Evolutionary conservation across 257 asterid species (phyloP).

Genomic region (Leptodermis oblonga): DNA sequence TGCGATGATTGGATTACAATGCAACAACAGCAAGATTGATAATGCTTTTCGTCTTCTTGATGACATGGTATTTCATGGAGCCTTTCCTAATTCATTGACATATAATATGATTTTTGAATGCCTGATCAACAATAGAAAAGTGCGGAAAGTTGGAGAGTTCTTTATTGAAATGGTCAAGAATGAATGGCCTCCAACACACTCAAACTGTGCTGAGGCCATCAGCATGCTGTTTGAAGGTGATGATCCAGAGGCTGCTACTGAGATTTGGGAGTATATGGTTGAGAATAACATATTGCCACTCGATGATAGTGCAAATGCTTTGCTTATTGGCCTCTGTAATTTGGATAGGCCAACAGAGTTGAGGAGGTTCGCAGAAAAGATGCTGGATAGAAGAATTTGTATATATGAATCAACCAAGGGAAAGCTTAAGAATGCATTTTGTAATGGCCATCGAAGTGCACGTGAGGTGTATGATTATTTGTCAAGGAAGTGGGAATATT

Average conservation of each 20-base stretch:
- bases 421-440: conserved; percentile 44
- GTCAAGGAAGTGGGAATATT: conserved; percentile 56
- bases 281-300: conserved; percentile 45
- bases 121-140: conserved; percentile 54
- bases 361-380: conserved; percentile 56
- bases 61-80: conserved; percentile 62
- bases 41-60: conserved; percentile 61
- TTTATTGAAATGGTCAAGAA: conserved; percentile 68
- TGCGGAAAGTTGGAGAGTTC: conserved; percentile 46
- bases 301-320: conserved; percentile 59
- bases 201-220: conserved; percentile 51
- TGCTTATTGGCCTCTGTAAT: conserved; percentile 63
- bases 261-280: conserved; percentile 68
- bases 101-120: conserved; percentile 64
- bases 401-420: conserved; percentile 61
- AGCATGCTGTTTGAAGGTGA: conserved; percentile 51
- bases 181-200: conserved; percentile 63
- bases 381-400: conserved; percentile 53
- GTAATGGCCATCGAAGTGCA: conserved; percentile 42
- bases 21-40: conserved; percentile 41
- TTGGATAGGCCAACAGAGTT: conserved; percentile 54
- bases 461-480: conserved; percentile 53
- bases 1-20: conserved; percentile 50
- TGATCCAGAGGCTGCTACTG: conserved; percentile 68
- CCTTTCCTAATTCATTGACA: conserved; percentile 62